Percentiles rank a stretch among this genome's conserved stretches.
Evolutionary conservation across 2,329 filamentous ascomycete species (phyloP).

Genomic region (Allantophomopsis lycopodina): DNA sequence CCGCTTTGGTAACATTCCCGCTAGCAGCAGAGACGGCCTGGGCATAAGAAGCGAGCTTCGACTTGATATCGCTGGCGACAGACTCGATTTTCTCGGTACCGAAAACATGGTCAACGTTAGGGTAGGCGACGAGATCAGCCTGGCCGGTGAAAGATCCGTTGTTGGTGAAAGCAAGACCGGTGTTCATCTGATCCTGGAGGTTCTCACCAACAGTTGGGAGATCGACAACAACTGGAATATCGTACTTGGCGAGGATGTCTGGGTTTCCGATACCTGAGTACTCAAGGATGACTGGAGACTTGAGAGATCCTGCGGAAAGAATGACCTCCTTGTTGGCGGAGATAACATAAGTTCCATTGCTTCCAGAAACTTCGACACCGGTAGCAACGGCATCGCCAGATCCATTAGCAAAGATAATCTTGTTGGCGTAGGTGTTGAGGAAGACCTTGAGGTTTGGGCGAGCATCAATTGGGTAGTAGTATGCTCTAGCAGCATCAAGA

Average conservation of each 20-base stretch:
- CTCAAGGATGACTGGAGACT: constrained; percentile 18
- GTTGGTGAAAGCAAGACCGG: constrained; percentile 11
- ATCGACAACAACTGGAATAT: constrained; percentile 5
- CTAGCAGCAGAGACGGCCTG: constrained; percentile 8
- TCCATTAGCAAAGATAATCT: constrained; percentile 3
- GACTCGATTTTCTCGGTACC: constrained; percentile 3
- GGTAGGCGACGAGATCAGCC: constrained; percentile 4
- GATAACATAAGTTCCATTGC: constrained; percentile 13
- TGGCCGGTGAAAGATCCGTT: constrained; percentile 1
- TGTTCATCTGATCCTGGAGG: constrained; percentile 2
- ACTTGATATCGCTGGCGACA: constrained; percentile 1
- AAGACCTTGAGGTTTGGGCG: constrained; percentile 22
- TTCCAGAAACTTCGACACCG: constrained; percentile 8
- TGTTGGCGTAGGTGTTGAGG: constrained; percentile 6
- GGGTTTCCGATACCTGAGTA: constrained; percentile 18
- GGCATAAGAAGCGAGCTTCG: not conserved
- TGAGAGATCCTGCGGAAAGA: constrained; percentile 12
- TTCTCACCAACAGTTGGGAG: constrained; percentile 2
- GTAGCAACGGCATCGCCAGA: not conserved
- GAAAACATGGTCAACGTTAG: constrained; percentile 9
- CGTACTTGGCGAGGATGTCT: constrained; percentile 4
- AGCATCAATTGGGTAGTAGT: constrained; percentile 22
- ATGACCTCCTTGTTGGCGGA: constrained; percentile 15
- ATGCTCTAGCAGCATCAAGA: constrained; percentile 27
- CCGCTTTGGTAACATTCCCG: constrained; percentile 12